These are phyloP conservation scores for Cenococcum geophilum DNA, from an alignment of 495 filamentous ascomycete genomes.

Conservation along the genomic window DNA sequence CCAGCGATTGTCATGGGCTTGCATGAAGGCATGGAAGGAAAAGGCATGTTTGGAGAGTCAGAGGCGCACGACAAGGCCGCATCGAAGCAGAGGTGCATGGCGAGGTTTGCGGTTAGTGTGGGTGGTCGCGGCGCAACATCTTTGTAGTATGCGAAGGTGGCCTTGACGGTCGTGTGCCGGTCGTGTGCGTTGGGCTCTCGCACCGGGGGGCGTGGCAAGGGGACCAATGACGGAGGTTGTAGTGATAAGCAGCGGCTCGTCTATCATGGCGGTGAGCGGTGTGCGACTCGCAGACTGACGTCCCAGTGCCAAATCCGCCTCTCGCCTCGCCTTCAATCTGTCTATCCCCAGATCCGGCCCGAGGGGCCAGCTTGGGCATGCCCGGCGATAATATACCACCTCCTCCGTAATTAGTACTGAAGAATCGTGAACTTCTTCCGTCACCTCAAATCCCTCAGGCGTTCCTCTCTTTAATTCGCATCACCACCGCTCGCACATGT, in stretches of 20 bases:
- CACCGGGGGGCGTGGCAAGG: too few relatives aligned
- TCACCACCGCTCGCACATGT: not conserved
- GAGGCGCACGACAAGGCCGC: too few relatives aligned
- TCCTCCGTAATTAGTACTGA: not conserved
- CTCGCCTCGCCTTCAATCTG: slow-evolving; percentile 1
- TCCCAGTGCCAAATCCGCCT: not conserved
- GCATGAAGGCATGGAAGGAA: too few relatives aligned
- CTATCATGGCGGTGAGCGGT: not conserved
- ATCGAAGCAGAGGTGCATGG: too few relatives aligned
- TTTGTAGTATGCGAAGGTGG: too few relatives aligned
- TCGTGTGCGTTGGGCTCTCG: too few relatives aligned
- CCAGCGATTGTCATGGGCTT: too few relatives aligned
- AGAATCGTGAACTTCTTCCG: not conserved
- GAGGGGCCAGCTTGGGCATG: not conserved
- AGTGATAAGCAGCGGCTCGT: not conserved
- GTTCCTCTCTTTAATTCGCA: not conserved
- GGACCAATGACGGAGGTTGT: not conserved
- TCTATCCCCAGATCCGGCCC: not conserved
- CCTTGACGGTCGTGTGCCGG: too few relatives aligned
- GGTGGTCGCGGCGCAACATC: too few relatives aligned
- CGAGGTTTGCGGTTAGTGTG: too few relatives aligned
- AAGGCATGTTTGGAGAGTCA: too few relatives aligned
- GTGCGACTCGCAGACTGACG: not conserved
- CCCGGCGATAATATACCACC: not conserved
- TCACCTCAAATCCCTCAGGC: not conserved